These are phyloP conservation scores for Globisporangium perplexum DNA, from an alignment of 352 stramenopile genomes.

Conservation along the genomic window DNA sequence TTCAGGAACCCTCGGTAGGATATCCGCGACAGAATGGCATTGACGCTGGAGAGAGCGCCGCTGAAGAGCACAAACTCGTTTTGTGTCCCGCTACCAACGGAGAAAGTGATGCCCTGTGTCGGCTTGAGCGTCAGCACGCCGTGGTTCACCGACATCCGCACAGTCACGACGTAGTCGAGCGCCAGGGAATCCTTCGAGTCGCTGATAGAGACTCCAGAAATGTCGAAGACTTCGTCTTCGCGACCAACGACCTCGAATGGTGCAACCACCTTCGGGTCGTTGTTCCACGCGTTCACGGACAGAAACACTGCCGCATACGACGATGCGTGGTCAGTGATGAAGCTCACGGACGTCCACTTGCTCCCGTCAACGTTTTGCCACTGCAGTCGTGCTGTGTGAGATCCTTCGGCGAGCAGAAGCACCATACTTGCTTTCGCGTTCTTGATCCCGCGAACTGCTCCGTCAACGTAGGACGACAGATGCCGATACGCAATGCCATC, in stretches of 20 bases:
- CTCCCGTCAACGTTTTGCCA: slow-evolving; percentile 75
- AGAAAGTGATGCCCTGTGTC: slow-evolving; percentile 58
- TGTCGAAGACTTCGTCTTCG: slow-evolving; percentile 44
- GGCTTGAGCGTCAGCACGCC: slow-evolving; percentile 46
- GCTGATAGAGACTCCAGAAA: slow-evolving; percentile 34
- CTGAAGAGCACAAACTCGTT: slow-evolving; percentile 67
- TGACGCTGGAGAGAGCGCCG: slow-evolving; percentile 51
- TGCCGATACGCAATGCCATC: slow-evolving; percentile 68
- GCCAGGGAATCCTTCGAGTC: slow-evolving; percentile 46
- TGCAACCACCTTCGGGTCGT: slow-evolving; percentile 46
- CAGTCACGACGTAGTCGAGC: slow-evolving; percentile 53
- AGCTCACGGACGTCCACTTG: slow-evolving; percentile 60
- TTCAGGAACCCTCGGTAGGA: slow-evolving; percentile 62
- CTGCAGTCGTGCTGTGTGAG: slow-evolving; percentile 56
- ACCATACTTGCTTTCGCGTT: slow-evolving; percentile 65
- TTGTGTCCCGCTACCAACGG: slow-evolving; percentile 31
- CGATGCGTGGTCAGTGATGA: slow-evolving; percentile 59
- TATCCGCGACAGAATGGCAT: slow-evolving; percentile 36
- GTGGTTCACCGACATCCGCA: slow-evolving; percentile 50
- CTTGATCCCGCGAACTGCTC: slow-evolving; percentile 63
- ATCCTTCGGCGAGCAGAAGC: slow-evolving; percentile 42
- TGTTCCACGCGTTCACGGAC: slow-evolving; percentile 61
- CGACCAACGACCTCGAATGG: slow-evolving; percentile 25
- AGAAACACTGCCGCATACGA: slow-evolving; percentile 71
- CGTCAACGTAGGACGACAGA: slow-evolving; percentile 61